A percentile compares a stretch with the other conserved stretches of the same genome.
These are phyloP conservation scores for Bryum argenteum DNA, from an alignment of 225 moss, liverwort and hornwort genomes.

Conservation along the genomic window DNA sequence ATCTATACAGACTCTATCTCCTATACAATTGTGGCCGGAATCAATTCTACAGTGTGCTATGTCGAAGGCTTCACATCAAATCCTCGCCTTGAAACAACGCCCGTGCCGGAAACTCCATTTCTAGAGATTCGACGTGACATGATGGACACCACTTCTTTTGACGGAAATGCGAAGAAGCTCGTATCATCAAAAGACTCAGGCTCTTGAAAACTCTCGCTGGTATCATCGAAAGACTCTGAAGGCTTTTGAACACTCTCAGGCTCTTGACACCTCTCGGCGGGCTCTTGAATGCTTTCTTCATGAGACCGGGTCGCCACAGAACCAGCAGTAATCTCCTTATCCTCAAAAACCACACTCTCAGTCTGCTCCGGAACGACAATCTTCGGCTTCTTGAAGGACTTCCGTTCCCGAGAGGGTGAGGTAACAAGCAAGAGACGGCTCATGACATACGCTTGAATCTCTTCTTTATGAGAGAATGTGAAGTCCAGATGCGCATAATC, in stretches of 20 bases:
- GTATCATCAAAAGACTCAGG: slow-evolving; percentile 47
- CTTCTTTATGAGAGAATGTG: slow-evolving; percentile 79
- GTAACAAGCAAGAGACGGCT: slow-evolving; percentile 69
- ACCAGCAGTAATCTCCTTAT: slow-evolving; percentile 29
- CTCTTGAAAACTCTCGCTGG: neutral
- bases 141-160: slow-evolving; percentile 53
- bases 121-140: slow-evolving; percentile 40
- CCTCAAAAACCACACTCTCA: slow-evolving; percentile 6
- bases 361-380: slow-evolving; percentile 13
- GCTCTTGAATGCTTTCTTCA: slow-evolving; percentile 27
- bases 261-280: too few species aligned
- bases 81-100: slow-evolving; percentile 30
- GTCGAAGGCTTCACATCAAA: slow-evolving; percentile 6
- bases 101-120: slow-evolving; percentile 22
- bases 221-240: slow-evolving; percentile 29
- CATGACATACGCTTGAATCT: slow-evolving; percentile 83
- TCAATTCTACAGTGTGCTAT: too few species aligned
- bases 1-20: neutral
- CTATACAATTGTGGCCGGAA: neutral
- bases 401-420: slow-evolving; percentile 17
- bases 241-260: neutral
- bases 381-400: slow-evolving; percentile 34
- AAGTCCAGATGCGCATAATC: slow-evolving; percentile 96
- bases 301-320: slow-evolving; percentile 36
- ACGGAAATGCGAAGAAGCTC: slow-evolving; percentile 49